Evolutionary conservation across 2,329 filamentous ascomycete species (phyloP), one percentile per base, ranked within the genome.

Genomic region (Colletotrichum euphorbiae): DNA sequence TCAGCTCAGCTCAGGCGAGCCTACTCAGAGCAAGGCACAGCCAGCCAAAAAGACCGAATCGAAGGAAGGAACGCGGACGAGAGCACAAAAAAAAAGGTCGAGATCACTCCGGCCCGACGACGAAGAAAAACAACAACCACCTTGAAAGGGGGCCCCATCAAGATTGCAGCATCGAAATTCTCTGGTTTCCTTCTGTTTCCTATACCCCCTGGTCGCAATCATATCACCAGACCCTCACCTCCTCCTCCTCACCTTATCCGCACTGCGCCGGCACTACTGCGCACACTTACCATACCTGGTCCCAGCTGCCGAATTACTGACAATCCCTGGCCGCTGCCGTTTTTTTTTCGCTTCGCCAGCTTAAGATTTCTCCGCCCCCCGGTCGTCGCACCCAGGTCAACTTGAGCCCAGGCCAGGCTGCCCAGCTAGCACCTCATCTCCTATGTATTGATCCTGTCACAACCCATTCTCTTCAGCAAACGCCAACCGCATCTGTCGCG

Each of bases 401-500:
- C 52, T 59, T 40, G 40, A 68, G 46, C 65, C 52, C 52, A 68
- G 65, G 46, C 65, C 65, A 68, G 52, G 61, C 65, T 58, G 66
- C 66, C 54, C 48, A 68, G 66, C 61, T 54, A 68, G 52, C 66
- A 69, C 50, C 48, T 52, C 54, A 42, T 56, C 58, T 62, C 67
- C 67, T 66, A 69, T 67, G 67, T 71, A 62, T 69, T 71, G 61
- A 68, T 66, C 66, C 42, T 33, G 61, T 68, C 62, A 68, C 66
- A 68, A 66, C 55, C 57, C 64, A 40, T 58, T 51, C 57, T 62
- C 45, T 59, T 43, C 45, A 67, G 54, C 69, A 69, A 69, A 70
- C 70, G 70, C 65, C 61, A 71, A 57, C 69, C 65, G 70, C 69
- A 60, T 63, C 58, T 50, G 57, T 65, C 65, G 57, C 61, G 65